Evolutionary conservation across 2,329 filamentous ascomycete genomes (phyloP).

Genomic region (Curvularia verruculosa): DNA sequence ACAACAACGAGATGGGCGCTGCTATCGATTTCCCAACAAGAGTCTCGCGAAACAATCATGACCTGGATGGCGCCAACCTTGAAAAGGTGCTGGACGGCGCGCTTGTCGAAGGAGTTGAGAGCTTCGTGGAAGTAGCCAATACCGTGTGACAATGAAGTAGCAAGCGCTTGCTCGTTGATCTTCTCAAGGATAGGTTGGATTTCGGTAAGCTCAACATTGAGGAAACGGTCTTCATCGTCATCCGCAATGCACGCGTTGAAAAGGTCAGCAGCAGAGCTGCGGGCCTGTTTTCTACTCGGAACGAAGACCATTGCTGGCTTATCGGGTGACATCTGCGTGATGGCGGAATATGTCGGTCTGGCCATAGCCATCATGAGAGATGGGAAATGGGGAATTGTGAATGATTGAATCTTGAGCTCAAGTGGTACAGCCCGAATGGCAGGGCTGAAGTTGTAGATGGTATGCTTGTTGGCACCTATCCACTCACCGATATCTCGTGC

Average conservation of each 20-base stretch:
- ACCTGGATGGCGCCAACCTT: constrained; percentile 88
- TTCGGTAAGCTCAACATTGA: constrained; percentile 82
- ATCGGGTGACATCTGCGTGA: constrained; percentile 84
- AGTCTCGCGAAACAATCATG: constrained; percentile 80
- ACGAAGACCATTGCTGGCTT: constrained; percentile 93
- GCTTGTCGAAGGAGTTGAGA: constrained; percentile 84
- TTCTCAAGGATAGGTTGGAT: constrained; percentile 80
- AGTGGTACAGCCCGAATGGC: constrained; percentile 86
- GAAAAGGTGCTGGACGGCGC: constrained; percentile 92
- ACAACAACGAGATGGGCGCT: constrained; percentile 90
- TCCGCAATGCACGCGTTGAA: constrained; percentile 86
- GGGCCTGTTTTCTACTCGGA: constrained; percentile 89
- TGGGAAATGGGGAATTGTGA: constrained; percentile 94
- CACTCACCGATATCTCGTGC: constrained; percentile 94
- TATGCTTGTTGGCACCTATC: constrained; percentile 97
- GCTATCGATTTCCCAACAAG: constrained; percentile 92
- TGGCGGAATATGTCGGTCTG: constrained; percentile 87
- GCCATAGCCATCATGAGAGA: constrained; percentile 99
- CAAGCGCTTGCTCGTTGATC: constrained; percentile 83
- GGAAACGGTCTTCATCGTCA: constrained; percentile 90
- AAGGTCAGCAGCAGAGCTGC: constrained; percentile 84
- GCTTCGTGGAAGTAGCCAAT: constrained; percentile 98
- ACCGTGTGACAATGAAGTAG: constrained; percentile 88
- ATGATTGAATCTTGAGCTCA: constrained; percentile 94
- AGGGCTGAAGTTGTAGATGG: constrained; percentile 98